Conservation (phyloP, 805 yeast genomes). For the Candida bentonensis region DNA sequence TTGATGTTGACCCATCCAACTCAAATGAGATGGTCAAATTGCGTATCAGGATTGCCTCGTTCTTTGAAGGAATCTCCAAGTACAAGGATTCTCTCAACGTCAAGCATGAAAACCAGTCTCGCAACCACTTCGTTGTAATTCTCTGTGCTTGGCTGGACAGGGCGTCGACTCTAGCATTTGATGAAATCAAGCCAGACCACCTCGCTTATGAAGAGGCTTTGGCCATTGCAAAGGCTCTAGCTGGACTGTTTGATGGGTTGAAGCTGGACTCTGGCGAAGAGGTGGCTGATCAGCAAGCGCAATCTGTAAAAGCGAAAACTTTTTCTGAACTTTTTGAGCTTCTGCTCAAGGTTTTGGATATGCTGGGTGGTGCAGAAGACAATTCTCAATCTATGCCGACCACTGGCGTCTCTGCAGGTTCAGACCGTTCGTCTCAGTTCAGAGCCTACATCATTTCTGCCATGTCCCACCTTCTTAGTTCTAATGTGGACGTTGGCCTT, state of each 20-base stretch:
- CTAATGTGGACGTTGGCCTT: conserved; percentile 67
- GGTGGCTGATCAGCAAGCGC: conserved; percentile 17
- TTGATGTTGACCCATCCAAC: conserved; percentile 2
- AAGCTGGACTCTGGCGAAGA: neutral
- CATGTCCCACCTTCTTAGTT: conserved; percentile 52
- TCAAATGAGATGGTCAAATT: conserved; percentile 8
- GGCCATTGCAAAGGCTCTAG: neutral
- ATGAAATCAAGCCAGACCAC: neutral
- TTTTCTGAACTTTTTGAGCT: conserved; percentile 35
- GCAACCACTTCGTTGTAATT: conserved; percentile 12
- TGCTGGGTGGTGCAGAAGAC: conserved; percentile 19
- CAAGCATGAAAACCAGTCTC: conserved; percentile 10
- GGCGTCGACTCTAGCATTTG: neutral
- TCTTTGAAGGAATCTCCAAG: conserved; percentile 13
- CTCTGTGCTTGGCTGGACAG: conserved; percentile 17
- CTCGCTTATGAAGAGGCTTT: neutral
- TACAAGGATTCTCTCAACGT: conserved; percentile 14
- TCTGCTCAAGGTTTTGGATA: conserved; percentile 32
- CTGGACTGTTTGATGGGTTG: neutral
- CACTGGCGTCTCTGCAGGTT: conserved; percentile 6
- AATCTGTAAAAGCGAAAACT: conserved; percentile 24
- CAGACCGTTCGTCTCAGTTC: conserved; percentile 34
- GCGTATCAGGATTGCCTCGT: conserved; percentile 11
- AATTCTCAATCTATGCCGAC: conserved; percentile 3
- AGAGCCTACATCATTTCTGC: conserved; percentile 52